A percentile compares a stretch with the other conserved stretches of the same genome.
Evolutionary conservation across 1,284 basidiomycete genomes (phyloP).

Genomic region (Naganishia sp.): DNA sequence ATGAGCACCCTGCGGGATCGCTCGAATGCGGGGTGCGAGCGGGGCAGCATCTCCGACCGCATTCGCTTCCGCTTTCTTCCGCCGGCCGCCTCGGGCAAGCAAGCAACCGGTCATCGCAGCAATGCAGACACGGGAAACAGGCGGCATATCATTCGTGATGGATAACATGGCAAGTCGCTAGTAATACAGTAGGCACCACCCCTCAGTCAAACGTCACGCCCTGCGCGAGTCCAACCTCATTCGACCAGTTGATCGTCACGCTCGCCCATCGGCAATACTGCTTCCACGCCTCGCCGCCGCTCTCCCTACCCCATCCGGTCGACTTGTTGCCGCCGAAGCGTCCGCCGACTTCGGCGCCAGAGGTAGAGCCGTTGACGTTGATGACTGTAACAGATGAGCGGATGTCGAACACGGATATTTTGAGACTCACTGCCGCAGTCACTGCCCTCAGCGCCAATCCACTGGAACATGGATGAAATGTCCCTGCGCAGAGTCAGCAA

Average conservation of each 20-base stretch:
- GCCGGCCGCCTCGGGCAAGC: too few species aligned
- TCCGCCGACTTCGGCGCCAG: slow-evolving; percentile 88
- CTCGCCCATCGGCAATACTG: slow-evolving; percentile 64
- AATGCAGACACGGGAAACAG: too few species aligned
- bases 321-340: slow-evolving; percentile 92
- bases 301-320: slow-evolving; percentile 84
- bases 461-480: slow-evolving; percentile 76
- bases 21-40: too few species aligned
- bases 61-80: too few species aligned
- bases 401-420: background rate
- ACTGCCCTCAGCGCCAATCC: slow-evolving; percentile 84
- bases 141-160: too few species aligned
- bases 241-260: slow-evolving; percentile 90
- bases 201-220: slow-evolving; percentile 72
- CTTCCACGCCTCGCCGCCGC: slow-evolving; percentile 95
- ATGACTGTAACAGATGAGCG: slow-evolving; percentile 33
- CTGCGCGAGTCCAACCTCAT: slow-evolving; percentile 84
- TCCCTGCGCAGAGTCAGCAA: slow-evolving; percentile 55
- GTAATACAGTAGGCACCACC: background rate
- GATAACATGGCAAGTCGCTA: too few species aligned
- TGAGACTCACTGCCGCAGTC: slow-evolving; percentile 77
- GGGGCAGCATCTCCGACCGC: too few species aligned
- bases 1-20: too few species aligned
- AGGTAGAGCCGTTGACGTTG: slow-evolving; percentile 87
- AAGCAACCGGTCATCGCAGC: background rate